Percentiles rank a stretch among this genome's conserved stretches.
Conservation (phyloP, 2,329 filamentous ascomycete genomes). For the Microcyclosporella mali region DNA sequence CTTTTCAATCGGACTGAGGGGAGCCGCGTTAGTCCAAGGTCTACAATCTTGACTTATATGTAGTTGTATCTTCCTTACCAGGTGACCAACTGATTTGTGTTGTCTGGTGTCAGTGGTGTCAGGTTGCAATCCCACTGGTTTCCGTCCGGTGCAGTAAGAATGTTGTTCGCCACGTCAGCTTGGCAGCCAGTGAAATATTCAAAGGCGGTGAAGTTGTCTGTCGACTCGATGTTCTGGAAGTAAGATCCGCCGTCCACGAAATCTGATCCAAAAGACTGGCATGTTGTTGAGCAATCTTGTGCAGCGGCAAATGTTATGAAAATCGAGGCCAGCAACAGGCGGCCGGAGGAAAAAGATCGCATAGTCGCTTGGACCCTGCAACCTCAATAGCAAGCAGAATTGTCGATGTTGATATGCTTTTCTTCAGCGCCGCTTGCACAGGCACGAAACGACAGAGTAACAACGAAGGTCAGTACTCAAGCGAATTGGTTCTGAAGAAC, state of each 20-base stretch:
- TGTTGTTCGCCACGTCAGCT: constrained; percentile 36
- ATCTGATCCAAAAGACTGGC: constrained; percentile 33
- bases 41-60: neutral
- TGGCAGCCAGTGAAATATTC: constrained; percentile 36
- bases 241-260: constrained; percentile 39
- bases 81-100: constrained; percentile 35
- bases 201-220: constrained; percentile 36
- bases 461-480: too few species aligned
- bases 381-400: too few species aligned
- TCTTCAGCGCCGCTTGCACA: too few species aligned
- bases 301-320: neutral
- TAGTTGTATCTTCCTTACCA: constrained; percentile 23
- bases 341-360: neutral
- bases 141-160: constrained; percentile 39
- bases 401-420: too few species aligned
- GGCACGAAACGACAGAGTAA: too few species aligned
- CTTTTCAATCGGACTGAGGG: constrained; percentile 34
- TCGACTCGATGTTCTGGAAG: constrained; percentile 41
- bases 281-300: constrained; percentile 8
- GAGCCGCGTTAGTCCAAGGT: neutral
- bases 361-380: too few species aligned
- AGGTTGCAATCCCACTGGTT: constrained; percentile 34
- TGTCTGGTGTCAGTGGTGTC: constrained; percentile 35
- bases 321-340: neutral
- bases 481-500: too few species aligned